Evolutionary conservation across 1,139 yeast species (phyloP).

Genomic region (Debaryomyces robertsiae): DNA sequence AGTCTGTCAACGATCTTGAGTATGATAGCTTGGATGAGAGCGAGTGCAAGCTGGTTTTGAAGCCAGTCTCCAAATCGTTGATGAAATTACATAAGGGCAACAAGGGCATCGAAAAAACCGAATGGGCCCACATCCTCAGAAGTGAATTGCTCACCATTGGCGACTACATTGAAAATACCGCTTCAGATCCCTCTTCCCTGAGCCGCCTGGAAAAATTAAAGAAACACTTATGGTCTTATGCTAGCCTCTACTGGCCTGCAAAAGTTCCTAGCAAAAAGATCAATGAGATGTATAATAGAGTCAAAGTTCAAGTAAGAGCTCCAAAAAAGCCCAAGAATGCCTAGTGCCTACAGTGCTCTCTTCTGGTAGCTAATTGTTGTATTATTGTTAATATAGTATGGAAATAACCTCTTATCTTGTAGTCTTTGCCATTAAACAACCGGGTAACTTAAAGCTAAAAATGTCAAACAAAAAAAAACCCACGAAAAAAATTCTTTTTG

Average conservation of each 20-base stretch:
- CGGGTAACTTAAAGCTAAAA: slow-evolving; percentile 9
- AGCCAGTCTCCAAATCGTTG: slow-evolving; percentile 75
- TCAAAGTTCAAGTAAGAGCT: slow-evolving; percentile 31
- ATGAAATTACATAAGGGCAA: slow-evolving; percentile 77
- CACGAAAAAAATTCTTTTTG: slow-evolving; percentile 11
- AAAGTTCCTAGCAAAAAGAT: slow-evolving; percentile 81
- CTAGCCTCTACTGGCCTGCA: slow-evolving; percentile 92
- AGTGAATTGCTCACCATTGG: slow-evolving; percentile 81
- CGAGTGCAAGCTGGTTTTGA: slow-evolving; percentile 63
- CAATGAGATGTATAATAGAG: slow-evolving; percentile 79
- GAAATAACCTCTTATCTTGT: background rate
- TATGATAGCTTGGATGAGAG: slow-evolving; percentile 84
- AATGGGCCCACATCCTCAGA: slow-evolving; percentile 79
- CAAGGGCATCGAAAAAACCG: slow-evolving; percentile 79
- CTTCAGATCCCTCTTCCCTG: slow-evolving; percentile 13
- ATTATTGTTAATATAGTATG: slow-evolving; percentile 4
- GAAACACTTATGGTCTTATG: slow-evolving; percentile 88
- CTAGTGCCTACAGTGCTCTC: background rate
- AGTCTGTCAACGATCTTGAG: slow-evolving; percentile 51
- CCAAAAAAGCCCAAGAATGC: slow-evolving; percentile 13
- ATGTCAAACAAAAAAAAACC: slow-evolving; percentile 2
- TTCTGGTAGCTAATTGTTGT: slow-evolving; percentile 5
- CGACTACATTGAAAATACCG: slow-evolving; percentile 50
- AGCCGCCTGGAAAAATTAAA: slow-evolving; percentile 41
- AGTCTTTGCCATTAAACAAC: slow-evolving; percentile 1